Percentiles rank a stretch among this genome's conserved stretches.
These are phyloP conservation scores for Zoysia japonica DNA, from an alignment of 176 grass and related monocot species.

Conservation along the genomic window DNA sequence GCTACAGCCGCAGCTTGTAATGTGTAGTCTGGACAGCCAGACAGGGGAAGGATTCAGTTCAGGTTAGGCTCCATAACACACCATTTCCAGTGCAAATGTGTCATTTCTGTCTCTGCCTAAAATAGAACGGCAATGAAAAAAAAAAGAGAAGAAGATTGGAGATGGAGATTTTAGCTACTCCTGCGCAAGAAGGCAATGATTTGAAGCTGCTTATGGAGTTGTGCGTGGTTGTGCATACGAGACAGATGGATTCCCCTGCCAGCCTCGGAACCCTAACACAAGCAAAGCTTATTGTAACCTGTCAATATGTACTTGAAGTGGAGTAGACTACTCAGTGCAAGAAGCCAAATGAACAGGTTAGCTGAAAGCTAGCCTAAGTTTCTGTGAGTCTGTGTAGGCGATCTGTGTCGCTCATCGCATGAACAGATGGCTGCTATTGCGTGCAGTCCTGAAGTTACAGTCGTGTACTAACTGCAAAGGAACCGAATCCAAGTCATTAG, in stretches of 20 bases:
- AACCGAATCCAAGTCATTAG: neutral
- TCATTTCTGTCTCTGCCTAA: neutral
- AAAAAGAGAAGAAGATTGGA: slow-evolving; percentile 21
- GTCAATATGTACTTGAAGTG: slow-evolving; percentile 13
- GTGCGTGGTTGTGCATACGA: neutral
- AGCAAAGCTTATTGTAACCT: slow-evolving; percentile 40
- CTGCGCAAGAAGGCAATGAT: slow-evolving; percentile 17
- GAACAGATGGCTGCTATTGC: no score
- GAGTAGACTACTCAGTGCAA: neutral
- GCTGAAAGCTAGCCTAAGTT: neutral
- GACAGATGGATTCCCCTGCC: slow-evolving; percentile 23
- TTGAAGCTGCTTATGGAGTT: slow-evolving; percentile 18
- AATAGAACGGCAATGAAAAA: slow-evolving; percentile 14
- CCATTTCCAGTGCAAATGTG: slow-evolving; percentile 16
- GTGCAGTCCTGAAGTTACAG: no score
- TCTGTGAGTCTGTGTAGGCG: no score
- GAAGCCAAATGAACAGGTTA: slow-evolving; percentile 5
- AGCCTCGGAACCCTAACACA: slow-evolving; percentile 61
- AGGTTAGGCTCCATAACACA: slow-evolving; percentile 6
- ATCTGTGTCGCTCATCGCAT: no score
- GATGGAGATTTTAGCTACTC: neutral
- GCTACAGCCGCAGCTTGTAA: neutral
- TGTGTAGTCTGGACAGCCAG: neutral
- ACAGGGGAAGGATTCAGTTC: slow-evolving; percentile 9
- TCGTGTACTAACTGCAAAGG: no score